Conservation (phyloP, 192 early-diverging fungal species). For the Linnemannia elongata region DNA sequence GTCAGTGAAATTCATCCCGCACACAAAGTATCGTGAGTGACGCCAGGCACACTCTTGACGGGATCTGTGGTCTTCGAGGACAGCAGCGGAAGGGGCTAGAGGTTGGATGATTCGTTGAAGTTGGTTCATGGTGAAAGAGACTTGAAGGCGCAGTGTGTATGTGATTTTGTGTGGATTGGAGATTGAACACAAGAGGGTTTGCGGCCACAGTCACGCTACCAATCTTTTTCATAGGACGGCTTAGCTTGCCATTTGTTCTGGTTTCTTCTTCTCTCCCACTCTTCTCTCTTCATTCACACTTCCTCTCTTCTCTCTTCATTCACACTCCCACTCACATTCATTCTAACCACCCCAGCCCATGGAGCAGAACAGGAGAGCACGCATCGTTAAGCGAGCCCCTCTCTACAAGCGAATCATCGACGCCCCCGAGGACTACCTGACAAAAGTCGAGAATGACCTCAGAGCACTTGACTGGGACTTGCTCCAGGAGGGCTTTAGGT, state of each 20-base stretch:
- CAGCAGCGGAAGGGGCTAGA: neutral
- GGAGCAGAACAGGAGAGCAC: conserved; percentile 32
- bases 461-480: conserved; percentile 48
- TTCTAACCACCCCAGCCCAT: neutral
- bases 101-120: neutral
- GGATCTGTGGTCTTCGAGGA: neutral
- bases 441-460: conserved; percentile 39
- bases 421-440: conserved; percentile 36
- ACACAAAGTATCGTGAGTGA: neutral
- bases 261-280: neutral
- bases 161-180: neutral
- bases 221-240: neutral
- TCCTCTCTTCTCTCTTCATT: neutral
- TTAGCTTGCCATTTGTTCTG: neutral
- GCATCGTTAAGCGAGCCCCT: conserved; percentile 32
- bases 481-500: conserved; percentile 49
- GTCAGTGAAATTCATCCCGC: no score
- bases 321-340: neutral
- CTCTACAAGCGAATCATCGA: conserved; percentile 27
- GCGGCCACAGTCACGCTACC: neutral
- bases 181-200: neutral
- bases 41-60: neutral
- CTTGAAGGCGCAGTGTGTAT: neutral
- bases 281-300: neutral
- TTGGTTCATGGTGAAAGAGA: neutral